Conservation (phyloP, 108 stramenopile genomes). For the Epithemia pelagica region DNA sequence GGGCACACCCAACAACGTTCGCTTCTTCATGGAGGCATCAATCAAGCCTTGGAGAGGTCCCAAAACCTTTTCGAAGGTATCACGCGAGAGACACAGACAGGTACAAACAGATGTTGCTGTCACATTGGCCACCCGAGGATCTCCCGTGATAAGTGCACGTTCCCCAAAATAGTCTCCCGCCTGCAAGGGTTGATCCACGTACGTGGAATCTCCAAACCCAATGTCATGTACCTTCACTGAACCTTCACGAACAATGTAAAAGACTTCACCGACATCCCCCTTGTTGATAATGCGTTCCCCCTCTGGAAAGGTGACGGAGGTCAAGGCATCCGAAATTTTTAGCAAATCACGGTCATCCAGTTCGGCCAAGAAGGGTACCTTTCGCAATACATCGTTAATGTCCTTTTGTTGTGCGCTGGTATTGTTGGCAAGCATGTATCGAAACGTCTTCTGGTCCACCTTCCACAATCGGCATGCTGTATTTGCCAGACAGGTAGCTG, state of each 20-base stretch:
- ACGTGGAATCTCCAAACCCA: conserved; percentile 77
- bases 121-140: conserved; percentile 85
- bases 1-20: conserved; percentile 76
- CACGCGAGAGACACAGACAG: conserved; percentile 68
- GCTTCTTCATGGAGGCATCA: conserved; percentile 76
- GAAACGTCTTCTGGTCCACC: conserved; percentile 81
- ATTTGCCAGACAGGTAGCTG: conserved; percentile 81
- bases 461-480: conserved; percentile 83
- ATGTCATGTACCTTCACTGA: conserved; percentile 84
- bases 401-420: conserved; percentile 60
- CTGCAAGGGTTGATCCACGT: conserved; percentile 65
- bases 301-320: conserved; percentile 69
- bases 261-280: conserved; percentile 91
- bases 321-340: conserved; percentile 79
- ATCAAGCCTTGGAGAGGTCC: conserved; percentile 75
- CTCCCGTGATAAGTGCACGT: conserved; percentile 92
- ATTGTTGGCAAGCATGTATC: conserved; percentile 87
- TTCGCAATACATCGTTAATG: conserved; percentile 61
- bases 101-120: conserved; percentile 60
- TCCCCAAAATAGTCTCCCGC: conserved; percentile 96
- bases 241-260: conserved; percentile 91
- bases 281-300: conserved; percentile 87
- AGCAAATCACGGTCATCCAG: conserved; percentile 61
- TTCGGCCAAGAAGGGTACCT: conserved; percentile 69
- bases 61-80: conserved; percentile 70